Percentiles rank a stretch among this genome's conserved stretches.
Conservation (phyloP, 73 alveolate genomes). For the Uronychia binucleata region DNA sequence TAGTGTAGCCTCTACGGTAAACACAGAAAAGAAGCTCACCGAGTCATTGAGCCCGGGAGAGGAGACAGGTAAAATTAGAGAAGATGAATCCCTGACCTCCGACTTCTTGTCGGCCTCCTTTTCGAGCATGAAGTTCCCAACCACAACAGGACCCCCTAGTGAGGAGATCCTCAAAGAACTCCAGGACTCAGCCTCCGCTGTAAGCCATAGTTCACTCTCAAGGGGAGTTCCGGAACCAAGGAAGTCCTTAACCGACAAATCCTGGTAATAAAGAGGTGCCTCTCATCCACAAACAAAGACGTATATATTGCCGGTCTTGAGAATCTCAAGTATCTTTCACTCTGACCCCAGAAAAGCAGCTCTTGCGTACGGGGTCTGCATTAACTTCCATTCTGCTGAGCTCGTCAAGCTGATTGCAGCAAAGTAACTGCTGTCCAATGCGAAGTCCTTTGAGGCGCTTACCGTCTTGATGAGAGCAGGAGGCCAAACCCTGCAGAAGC, state of each 20-base stretch:
- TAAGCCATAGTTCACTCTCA: not conserved
- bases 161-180: not conserved
- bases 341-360: not conserved
- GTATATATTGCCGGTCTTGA: not conserved
- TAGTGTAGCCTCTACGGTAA: not conserved
- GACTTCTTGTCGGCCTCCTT: not conserved
- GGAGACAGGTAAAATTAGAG: not conserved
- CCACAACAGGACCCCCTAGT: not conserved
- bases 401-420: not conserved
- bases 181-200: not conserved
- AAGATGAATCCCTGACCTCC: too few relatives aligned
- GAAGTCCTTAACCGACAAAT: not conserved
- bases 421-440: not conserved
- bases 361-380: not conserved
- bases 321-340: not conserved
- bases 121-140: not conserved
- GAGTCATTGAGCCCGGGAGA: not conserved
- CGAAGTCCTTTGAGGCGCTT: not conserved
- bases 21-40: not conserved
- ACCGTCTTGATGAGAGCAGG: not conserved
- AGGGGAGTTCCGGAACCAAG: not conserved
- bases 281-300: not conserved
- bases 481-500: not conserved
- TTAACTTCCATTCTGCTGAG: not conserved
- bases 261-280: not conserved